Evolutionary conservation across 352 stramenopile species (phyloP).

Genomic region (Phytophthora palmivora): DNA sequence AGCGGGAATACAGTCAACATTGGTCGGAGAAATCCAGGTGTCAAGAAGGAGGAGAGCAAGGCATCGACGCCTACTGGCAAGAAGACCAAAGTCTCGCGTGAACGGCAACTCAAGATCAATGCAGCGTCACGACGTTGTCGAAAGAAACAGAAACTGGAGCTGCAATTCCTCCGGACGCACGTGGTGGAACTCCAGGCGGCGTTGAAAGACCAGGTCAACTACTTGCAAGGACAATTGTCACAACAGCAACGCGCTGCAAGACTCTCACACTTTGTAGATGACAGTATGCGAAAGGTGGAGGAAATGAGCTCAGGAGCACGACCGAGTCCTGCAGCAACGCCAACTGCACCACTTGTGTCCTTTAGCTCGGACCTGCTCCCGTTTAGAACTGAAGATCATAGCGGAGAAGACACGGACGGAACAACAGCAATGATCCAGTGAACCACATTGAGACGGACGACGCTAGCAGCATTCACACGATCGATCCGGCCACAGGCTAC

Average conservation of each 20-base stretch:
- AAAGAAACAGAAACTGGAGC: slow-evolving; percentile 89
- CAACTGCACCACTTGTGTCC: slow-evolving; percentile 34
- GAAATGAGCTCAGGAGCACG: slow-evolving; percentile 76
- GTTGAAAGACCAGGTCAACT: slow-evolving; percentile 70
- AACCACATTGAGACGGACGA: slow-evolving; percentile 72
- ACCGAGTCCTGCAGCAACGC: slow-evolving; percentile 31
- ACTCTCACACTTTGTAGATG: slow-evolving; percentile 69
- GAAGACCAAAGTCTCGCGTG: slow-evolving; percentile 87
- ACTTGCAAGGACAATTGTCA: slow-evolving; percentile 44
- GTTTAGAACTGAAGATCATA: slow-evolving; percentile 44
- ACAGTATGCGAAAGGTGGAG: slow-evolving; percentile 76
- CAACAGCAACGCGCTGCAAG: slow-evolving; percentile 56
- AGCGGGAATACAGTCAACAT: slow-evolving; percentile 49
- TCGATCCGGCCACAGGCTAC: slow-evolving; percentile 69
- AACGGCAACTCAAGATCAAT: slow-evolving; percentile 91
- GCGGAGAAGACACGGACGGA: slow-evolving; percentile 54
- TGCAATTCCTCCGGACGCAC: slow-evolving; percentile 86
- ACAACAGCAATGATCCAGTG: slow-evolving; percentile 44
- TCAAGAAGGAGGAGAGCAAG: slow-evolving; percentile 37
- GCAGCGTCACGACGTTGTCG: slow-evolving; percentile 78
- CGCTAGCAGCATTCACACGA: slow-evolving; percentile 48
- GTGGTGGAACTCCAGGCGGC: slow-evolving; percentile 81
- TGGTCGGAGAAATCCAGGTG: slow-evolving; percentile 7
- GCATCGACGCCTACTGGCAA: slow-evolving; percentile 37
- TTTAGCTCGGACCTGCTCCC: slow-evolving; percentile 43